Base-by-base conservation (phyloP, 1,284 basidiomycete species). In the Phellopilus nigrolimitatus region DNA sequence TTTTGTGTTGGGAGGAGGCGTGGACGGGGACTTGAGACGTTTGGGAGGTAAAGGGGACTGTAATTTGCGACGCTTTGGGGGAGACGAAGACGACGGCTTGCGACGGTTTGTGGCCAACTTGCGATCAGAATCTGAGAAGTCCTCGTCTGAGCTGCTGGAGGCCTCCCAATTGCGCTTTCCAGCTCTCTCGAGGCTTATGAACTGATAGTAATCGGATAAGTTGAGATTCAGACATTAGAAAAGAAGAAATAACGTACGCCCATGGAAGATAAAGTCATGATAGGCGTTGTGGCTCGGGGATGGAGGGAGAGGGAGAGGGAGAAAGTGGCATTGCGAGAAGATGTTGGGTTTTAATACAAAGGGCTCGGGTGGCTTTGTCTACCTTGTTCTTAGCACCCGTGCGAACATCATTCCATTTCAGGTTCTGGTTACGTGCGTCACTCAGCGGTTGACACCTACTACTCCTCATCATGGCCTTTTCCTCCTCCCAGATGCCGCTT, bases 11-110 rank as follows among this genome's bases (percentile, higher is more conserved):
- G n/a, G n/a, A n/a, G n/a, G n/a, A n/a, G n/a, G n/a, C n/a, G n/a
- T n/a, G n/a, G n/a, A n/a, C 12, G 13, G 24, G 19, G 15, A 6
- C 28, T 28, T 47, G 22, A 27, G 19, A 15, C 31, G 13, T 36
- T 50, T 28, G 24, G 41, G 19, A 27, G 47, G 25, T 42, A 36
- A 38, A 9, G 24, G 44, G 13, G 37, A 41, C 13, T 25, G 31
- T 17, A 30, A 24, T n/a, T 45, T 45, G 15, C 31, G 27, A 19
- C 43, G 28, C 43, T 45, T 45, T 7, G 43, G 19, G n/a, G 43
- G 43, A 13, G 43, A 34, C 17, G 19, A 9, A 33, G 43, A 17
- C 9, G n/a, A n/a, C n/a, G n/a, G n/a, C n/a, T n/a, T n/a, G n/a
- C n/a, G n/a, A n/a, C n/a, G n/a, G n/a, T n/a, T n/a, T n/a, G n/a